Evolutionary conservation across 164 flowering plant species (phyloP), one percentile per base, ranked within the genome.

Genomic region (Santalum album): DNA sequence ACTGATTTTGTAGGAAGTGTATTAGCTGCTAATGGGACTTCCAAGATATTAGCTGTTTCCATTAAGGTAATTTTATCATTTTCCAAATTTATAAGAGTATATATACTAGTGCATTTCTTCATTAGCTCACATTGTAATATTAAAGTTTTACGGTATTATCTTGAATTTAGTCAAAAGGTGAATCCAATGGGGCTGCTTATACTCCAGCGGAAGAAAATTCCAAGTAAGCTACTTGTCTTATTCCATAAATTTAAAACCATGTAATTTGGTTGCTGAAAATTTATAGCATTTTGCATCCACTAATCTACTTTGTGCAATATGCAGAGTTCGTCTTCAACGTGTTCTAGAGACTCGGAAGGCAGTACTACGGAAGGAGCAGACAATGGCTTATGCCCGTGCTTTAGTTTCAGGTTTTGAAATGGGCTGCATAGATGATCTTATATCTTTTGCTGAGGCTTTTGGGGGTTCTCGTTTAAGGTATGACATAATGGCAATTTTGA

Each of bases 361-460:
- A 20, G 84, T 87, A 24, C 84, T 90, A 34, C 72, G 72, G 54
- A 90, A 79, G 62, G 97, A 90, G 69, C 96, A 87, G 67, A 90
- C 94, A 49, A 90, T 90, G 97, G 90, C 84, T 17, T 87, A 83
- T 74, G 96, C 96, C 12, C 87, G 90, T 51, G 87, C 97, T 35
- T 63, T 80, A 50, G 97, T 79, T 60, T 85, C 84, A 18, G 96
- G 97, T 51, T 90, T 69, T 70, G 91, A 90, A 57, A 61, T 70
- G 55, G 87, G 72, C 21, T 34, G 48, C 40, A 56, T 90, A 43
- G 78, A 76, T 60, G 83, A 87, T 67, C 89, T 90, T 25, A 56
- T 87, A 51, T 65, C 66, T 21, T 90, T 90, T 74, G 65, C 90
- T 27, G 87, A 85, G 71, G 76, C 82, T 54, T 90, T 90, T 73